Evolutionary conservation across 345 rosid species (phyloP).

Genomic region (Carallia brachiata): DNA sequence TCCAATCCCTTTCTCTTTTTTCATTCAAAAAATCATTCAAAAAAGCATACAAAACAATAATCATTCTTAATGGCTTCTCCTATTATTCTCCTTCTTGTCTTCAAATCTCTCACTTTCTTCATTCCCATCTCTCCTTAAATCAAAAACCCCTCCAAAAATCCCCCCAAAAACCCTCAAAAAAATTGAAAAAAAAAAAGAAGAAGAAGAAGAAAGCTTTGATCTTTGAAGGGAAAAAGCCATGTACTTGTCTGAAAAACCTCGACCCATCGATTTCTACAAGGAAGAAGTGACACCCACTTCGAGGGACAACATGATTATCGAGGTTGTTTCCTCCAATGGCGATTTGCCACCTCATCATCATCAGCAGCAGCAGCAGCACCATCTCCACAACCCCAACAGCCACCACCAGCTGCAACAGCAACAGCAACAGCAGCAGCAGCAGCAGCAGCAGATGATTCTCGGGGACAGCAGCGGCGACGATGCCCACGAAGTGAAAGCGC

Average conservation of each 20-base stretch:
- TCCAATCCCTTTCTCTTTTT: not conserved
- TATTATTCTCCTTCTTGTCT: not conserved
- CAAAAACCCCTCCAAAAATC: not conserved
- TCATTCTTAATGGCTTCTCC: slow-evolving; percentile 3
- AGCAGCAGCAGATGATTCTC: slow-evolving; percentile 64
- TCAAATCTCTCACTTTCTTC: slow-evolving; percentile 12
- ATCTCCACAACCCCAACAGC: slow-evolving; percentile 22
- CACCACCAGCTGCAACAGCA: slow-evolving; percentile 28
- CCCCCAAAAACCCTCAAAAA: not conserved
- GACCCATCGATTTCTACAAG: slow-evolving; percentile 70
- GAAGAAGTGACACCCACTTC: slow-evolving; percentile 43
- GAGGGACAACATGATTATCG: slow-evolving; percentile 76
- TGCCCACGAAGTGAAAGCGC: slow-evolving; percentile 75
- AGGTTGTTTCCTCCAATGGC: slow-evolving; percentile 57
- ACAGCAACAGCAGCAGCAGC: slow-evolving; percentile 35
- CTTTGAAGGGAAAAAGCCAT: slow-evolving; percentile 26
- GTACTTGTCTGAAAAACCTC: slow-evolving; percentile 88
- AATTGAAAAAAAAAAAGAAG: too few species aligned
- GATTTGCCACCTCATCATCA: slow-evolving; percentile 48
- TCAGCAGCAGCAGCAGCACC: slow-evolving; percentile 11
- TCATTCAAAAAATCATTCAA: not conserved
- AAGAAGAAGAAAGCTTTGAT: not conserved
- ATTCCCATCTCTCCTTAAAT: not conserved
- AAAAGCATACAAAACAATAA: too few species aligned
- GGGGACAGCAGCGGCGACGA: slow-evolving; percentile 82